Conservation (phyloP, 1,284 basidiomycete genomes). For the Cutaneotrichosporon mucoides region DNA sequence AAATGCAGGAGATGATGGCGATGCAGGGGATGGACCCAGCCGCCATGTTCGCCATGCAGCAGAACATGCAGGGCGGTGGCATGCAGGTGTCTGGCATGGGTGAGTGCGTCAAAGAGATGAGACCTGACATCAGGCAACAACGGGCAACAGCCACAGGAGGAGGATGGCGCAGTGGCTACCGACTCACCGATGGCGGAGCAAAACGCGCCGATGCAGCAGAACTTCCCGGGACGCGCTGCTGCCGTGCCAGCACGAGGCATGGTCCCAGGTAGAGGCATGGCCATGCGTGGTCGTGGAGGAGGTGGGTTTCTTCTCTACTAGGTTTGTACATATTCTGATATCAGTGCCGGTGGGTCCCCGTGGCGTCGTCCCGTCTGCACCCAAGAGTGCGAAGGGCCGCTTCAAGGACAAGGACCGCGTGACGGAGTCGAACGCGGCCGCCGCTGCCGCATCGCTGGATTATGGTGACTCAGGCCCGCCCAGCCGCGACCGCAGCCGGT, state of each 20-base stretch:
- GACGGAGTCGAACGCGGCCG: conserved; percentile 22
- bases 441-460: conserved; percentile 26
- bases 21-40: conserved; percentile 45
- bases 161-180: conserved; percentile 4
- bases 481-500: conserved; percentile 14
- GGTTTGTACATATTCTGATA: not conserved
- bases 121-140: conserved; percentile 4
- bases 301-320: conserved; percentile 20
- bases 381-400: conserved; percentile 38
- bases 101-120: not conserved
- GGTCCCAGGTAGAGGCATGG: conserved; percentile 21
- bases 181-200: conserved; percentile 2
- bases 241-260: conserved; percentile 21
- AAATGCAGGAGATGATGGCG: conserved; percentile 39
- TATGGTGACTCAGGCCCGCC: conserved; percentile 30
- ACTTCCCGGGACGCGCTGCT: not conserved
- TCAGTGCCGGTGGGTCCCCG: conserved; percentile 39
- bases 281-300: conserved; percentile 33
- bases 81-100: not conserved
- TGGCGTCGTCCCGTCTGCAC: conserved; percentile 22
- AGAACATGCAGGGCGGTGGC: conserved; percentile 14
- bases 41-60: conserved; percentile 35
- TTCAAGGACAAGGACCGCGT: conserved; percentile 46
- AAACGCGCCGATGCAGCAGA: conserved; percentile 9
- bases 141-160: not conserved